These are phyloP conservation scores for Cicer judaicum DNA, from an alignment of 306 rosid genomes.

Conservation along the genomic window DNA sequence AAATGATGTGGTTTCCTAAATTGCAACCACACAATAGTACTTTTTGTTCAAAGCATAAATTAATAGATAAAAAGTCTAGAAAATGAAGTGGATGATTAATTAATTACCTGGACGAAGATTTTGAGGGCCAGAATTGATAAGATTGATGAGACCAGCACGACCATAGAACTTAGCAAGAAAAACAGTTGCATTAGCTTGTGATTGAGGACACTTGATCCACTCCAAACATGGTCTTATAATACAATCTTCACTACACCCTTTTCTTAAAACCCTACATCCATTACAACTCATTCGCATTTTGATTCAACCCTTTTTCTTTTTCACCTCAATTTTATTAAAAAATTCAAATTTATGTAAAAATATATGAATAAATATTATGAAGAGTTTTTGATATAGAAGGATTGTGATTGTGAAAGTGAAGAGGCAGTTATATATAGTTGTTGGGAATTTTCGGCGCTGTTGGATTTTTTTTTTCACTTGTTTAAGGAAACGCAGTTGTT, in stretches of 20 bases:
- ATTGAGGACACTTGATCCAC: constrained; percentile 83
- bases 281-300: constrained; percentile 97
- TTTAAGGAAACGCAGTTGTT: constrained; percentile 63
- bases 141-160: constrained; percentile 96
- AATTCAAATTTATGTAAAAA: not conserved
- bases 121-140: constrained; percentile 82
- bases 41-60: too few species aligned
- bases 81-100: not conserved
- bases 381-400: not conserved
- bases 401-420: not conserved
- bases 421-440: constrained; percentile 43
- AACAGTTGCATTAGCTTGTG: constrained; percentile 92
- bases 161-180: constrained; percentile 97
- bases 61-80: too few species aligned
- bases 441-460: constrained; percentile 50
- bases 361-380: not conserved
- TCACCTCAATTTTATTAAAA: not conserved
- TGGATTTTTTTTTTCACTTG: constrained; percentile 54
- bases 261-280: constrained; percentile 86
- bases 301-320: not conserved
- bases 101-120: constrained; percentile 81
- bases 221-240: constrained; percentile 85
- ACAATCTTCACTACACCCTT: constrained; percentile 93
- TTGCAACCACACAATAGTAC: too few species aligned
- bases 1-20: too few species aligned